Conservation (phyloP, 148 eudicot genomes). For the Rhododendron henanense region DNA sequence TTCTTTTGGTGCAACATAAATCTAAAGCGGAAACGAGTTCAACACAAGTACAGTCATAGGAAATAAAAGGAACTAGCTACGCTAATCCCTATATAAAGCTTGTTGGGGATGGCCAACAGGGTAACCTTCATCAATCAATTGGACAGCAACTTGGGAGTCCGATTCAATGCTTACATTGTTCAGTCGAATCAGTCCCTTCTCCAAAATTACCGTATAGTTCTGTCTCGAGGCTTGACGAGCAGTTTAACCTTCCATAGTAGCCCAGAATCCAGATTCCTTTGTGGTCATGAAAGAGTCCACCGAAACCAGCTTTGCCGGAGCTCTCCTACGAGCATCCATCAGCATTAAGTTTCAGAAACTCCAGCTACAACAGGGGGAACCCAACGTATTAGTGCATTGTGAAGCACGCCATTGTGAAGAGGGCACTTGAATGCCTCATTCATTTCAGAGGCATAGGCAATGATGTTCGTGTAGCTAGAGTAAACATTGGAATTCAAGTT, state of each 20-base stretch:
- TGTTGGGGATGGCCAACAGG: neutral
- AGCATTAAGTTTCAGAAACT: neutral
- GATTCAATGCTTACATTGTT: too few species aligned
- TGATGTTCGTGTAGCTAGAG: neutral
- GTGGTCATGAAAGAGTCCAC: neutral
- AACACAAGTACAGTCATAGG: neutral
- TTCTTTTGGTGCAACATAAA: neutral
- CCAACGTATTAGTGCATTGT: neutral
- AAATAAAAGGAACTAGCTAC: neutral
- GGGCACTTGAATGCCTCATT: neutral
- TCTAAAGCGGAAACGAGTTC: neutral
- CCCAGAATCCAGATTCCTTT: neutral
- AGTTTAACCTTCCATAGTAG: neutral
- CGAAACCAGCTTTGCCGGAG: neutral
- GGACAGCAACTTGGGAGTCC: neutral
- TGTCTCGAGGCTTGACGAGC: neutral
- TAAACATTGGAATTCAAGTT: neutral
- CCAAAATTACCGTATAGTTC: neutral
- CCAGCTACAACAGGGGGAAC: neutral
- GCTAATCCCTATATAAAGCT: neutral
- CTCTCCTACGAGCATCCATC: neutral
- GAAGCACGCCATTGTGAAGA: neutral
- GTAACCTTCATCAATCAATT: neutral
- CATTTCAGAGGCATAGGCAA: neutral
- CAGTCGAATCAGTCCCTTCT: neutral